These are phyloP conservation scores for Cylindrotheca fusiformis DNA, from an alignment of 108 stramenopile genomes.

Conservation along the genomic window DNA sequence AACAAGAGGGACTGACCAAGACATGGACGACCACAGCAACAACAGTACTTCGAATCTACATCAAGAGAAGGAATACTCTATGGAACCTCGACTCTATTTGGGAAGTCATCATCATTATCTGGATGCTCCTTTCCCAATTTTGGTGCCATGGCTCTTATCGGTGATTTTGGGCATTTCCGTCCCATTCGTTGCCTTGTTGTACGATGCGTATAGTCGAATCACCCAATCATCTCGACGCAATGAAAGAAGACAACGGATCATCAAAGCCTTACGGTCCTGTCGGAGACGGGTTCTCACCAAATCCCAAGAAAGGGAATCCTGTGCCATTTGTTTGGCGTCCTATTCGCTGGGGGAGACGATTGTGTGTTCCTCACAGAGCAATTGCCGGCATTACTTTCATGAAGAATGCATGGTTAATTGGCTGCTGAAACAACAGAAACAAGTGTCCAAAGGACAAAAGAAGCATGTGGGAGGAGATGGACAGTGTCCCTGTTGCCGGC, in stretches of 20 bases:
- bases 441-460: too few relatives aligned
- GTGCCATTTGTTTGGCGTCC: background rate
- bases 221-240: background rate
- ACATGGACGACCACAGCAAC: too few relatives aligned
- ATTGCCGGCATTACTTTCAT: background rate
- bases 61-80: too few relatives aligned
- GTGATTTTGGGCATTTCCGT: background rate
- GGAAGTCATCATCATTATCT: too few relatives aligned
- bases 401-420: background rate
- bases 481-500: background rate
- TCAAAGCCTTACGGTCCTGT: background rate
- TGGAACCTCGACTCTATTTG: too few relatives aligned
- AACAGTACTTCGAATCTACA: too few relatives aligned
- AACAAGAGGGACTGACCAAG: too few relatives aligned
- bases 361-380: background rate
- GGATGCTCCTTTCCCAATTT: too few relatives aligned
- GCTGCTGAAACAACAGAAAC: background rate
- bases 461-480: too few relatives aligned
- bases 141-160: too few relatives aligned
- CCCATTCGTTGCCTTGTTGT: background rate
- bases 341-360: background rate
- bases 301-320: background rate
- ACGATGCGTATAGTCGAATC: background rate
- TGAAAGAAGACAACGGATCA: background rate
- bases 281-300: background rate